Evolutionary conservation across 1,139 yeast species (phyloP), one percentile per base, ranked within the genome.

Genomic region (Zygosaccharomyces sapae): DNA sequence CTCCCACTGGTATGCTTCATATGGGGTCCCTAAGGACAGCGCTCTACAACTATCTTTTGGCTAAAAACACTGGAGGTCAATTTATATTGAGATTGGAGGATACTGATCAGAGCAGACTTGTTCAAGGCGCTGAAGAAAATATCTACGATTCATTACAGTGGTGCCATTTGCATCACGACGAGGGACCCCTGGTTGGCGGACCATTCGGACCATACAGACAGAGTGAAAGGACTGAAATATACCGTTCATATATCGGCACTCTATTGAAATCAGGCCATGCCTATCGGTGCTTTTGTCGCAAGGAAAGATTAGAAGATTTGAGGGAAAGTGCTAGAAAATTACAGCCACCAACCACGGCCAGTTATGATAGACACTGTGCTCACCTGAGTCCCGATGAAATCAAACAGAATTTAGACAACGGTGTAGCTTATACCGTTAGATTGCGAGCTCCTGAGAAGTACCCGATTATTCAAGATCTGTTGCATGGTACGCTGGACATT

Each of bases 1-100:
- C 97, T 2, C 99, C 99, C 1, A 92, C 99, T 0, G 99, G 99
- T 0, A 79, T 78, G 53, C 73, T 94, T 33, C 99, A 92, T 64
- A 66, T 94, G 48, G 99, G 99, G 0, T 89, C 97, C 0, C 66
- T 94, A 43, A 71, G 99, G 62, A 92, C 99, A 0, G 97, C 98
- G 0, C 67, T 92, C 25, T 94, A 88, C 69, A 94, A 92, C 65
- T 92, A 83, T 60, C 67, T 92, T 27, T 70, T 87, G 22, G 97
- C 98, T 0, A 80, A 74, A 56, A 76, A 78, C 49, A 87, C 96
- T 0, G 79, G 80, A 0, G 98, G 98, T 0, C 77, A 79, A 56
- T 94, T 92, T 58, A 55, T 94, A 3, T 67, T 92, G 18, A 74
- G 99, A 38, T 67, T 92, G 18, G 99, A 92, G 63, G 98, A 92